Percentiles rank a stretch among this genome's conserved stretches.
Evolutionary conservation across 2,329 filamentous ascomycete genomes (phyloP).

Genomic region (Colletotrichum salicis): DNA sequence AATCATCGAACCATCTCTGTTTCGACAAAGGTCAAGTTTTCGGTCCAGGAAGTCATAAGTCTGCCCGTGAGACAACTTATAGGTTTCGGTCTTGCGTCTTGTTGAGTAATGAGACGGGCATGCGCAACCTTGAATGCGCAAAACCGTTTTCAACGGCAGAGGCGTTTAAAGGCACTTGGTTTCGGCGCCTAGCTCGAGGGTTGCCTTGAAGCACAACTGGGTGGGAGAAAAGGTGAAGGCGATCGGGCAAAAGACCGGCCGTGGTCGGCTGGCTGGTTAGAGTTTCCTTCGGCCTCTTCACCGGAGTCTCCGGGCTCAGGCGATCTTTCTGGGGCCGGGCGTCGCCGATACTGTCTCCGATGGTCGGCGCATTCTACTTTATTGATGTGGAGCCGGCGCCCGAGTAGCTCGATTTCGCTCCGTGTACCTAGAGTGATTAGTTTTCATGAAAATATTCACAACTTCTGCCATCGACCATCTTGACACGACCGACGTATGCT

Average conservation of each 20-base stretch:
- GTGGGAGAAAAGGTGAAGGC: not conserved
- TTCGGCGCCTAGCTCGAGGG: not conserved
- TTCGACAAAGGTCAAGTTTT: not conserved
- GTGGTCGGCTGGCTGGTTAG: constrained; percentile 1
- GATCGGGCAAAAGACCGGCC: constrained; percentile 2
- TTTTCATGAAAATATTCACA: not conserved
- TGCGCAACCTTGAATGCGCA: not conserved
- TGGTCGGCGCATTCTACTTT: constrained; percentile 9
- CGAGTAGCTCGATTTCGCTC: not conserved
- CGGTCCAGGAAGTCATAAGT: not conserved
- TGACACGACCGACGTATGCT: not conserved
- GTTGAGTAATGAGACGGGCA: not conserved
- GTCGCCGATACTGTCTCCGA: constrained; percentile 7
- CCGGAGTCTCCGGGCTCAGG: not conserved
- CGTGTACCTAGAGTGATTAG: not conserved
- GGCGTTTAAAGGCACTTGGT: not conserved
- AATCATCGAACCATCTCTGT: not conserved
- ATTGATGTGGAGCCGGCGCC: not conserved
- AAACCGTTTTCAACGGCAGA: not conserved
- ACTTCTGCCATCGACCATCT: not conserved
- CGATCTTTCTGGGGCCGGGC: constrained; percentile 7
- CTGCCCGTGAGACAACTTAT: not conserved
- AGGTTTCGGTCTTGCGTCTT: constrained; percentile 1
- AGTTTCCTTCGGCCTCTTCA: not conserved
- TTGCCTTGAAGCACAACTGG: not conserved